Percentiles rank a stretch among this genome's conserved stretches.
Evolutionary conservation across 2,329 filamentous ascomycete genomes (phyloP).

Genomic region (Dissoconium aciculare): DNA sequence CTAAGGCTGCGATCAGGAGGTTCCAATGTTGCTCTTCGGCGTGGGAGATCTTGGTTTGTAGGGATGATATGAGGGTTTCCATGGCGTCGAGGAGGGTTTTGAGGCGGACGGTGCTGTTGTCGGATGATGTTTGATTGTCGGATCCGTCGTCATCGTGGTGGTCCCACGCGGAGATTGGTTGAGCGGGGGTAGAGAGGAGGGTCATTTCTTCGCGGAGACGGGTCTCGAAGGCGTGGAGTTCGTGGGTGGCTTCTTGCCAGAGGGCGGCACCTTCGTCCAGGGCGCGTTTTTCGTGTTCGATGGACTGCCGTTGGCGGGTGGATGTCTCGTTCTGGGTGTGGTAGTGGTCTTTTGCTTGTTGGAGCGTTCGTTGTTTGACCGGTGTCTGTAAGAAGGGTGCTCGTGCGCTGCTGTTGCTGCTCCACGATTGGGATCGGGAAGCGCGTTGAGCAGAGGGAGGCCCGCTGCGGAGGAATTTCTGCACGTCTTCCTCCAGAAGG

Average conservation of each 20-base stretch:
- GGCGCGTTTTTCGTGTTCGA: conserved; percentile 48
- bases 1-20: conserved; percentile 58
- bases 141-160: not conserved
- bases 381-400: conserved; percentile 44
- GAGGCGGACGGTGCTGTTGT: conserved; percentile 13
- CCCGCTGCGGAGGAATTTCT: conserved; percentile 38
- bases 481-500: conserved; percentile 50
- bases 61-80: conserved; percentile 37
- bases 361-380: conserved; percentile 49
- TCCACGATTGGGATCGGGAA: conserved; percentile 5
- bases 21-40: conserved; percentile 56
- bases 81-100: conserved; percentile 38
- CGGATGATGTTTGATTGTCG: conserved; percentile 12
- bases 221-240: conserved; percentile 51
- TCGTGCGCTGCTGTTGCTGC: conserved; percentile 15
- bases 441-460: conserved; percentile 8
- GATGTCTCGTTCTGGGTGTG: conserved; percentile 45
- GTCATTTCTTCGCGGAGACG: conserved; percentile 44
- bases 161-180: conserved; percentile 19
- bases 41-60: conserved; percentile 40
- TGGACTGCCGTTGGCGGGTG: conserved; percentile 39
- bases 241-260: conserved; percentile 48
- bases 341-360: conserved; percentile 60
- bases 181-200: conserved; percentile 10
- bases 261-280: conserved; percentile 51